Evolutionary conservation across 768 basidiomycete genomes (phyloP), one percentile per base, ranked within the genome.

Genomic region (Mrakia blollopis): DNA sequence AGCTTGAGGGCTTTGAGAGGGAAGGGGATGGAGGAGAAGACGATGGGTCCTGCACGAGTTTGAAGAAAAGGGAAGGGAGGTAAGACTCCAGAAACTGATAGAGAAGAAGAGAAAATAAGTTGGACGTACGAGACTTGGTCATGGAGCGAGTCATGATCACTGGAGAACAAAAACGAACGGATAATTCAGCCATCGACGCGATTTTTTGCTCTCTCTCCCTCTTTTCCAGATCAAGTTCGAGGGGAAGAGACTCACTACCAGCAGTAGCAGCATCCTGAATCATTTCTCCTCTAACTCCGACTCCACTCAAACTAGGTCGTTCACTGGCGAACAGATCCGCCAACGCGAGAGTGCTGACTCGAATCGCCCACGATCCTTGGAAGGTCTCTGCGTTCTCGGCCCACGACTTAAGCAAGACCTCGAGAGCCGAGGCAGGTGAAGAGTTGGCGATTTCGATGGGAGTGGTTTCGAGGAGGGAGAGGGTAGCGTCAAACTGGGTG

Each of bases 71-170:
- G 11, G 4, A 28, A 50, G 11, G 21, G 5, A 9, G n/a, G 47
- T 4, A 37, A 30, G 18, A 11, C 60, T 67, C 25, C 16, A 35
- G 37, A 41, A 21, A 8, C 35, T 23, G 25, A 35, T 5, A 16
- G 14, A 21, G 3, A 60, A 16, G 63, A 44, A 70, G 9, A 23
- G 13, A 57, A 60, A 37, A 16, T n/a, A n/a, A n/a, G n/a, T n/a
- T n/a, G n/a, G 78, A 84, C 91, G 83, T 84, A 97, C 95, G 91
- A 79, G 86, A 87, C 85, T 89, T 92, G 71, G 97, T 92, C 81
- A 89, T 87, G 44, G 96, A 96, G 78, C 97, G 89, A 68, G 97
- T 98, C 92, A 98, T 93, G 83, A 98, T 98, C 81, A 93, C 94
- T 96, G 82, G 78, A n/a, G 30, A 61, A 39, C 35, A 28, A 5